These are phyloP conservation scores for Pholiota microspora DNA, from an alignment of 768 basidiomycete species.

Conservation along the genomic window DNA sequence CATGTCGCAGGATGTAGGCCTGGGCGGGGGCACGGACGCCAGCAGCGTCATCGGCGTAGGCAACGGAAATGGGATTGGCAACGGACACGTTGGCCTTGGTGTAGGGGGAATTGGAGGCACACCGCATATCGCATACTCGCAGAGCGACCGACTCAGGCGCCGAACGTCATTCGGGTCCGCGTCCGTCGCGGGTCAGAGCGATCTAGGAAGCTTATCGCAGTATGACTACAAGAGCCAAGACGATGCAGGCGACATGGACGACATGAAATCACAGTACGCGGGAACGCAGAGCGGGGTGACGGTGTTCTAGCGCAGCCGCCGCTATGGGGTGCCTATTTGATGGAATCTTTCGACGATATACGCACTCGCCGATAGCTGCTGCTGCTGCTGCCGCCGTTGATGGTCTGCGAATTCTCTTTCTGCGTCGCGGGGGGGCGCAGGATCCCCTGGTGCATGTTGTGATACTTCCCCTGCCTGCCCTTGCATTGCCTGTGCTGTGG, in stretches of 20 bases:
- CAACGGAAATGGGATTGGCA: constrained; percentile 40
- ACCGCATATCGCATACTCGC: constrained; percentile 69
- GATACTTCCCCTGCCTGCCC: too few species aligned
- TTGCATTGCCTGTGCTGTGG: too few species aligned
- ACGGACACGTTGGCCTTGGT: constrained; percentile 40
- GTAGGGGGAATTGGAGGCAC: constrained; percentile 41
- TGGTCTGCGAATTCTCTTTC: too few species aligned
- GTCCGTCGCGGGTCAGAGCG: constrained; percentile 71
- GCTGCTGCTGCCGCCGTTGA: too few species aligned
- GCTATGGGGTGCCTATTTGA: neutral
- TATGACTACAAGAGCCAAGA: constrained; percentile 91
- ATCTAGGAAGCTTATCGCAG: constrained; percentile 75
- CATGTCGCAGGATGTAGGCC: constrained; percentile 86
- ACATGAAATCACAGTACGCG: constrained; percentile 87
- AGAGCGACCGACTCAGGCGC: constrained; percentile 84
- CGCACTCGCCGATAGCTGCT: too few species aligned
- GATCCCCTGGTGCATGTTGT: too few species aligned
- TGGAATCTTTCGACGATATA: too few species aligned
- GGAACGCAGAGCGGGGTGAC: constrained; percentile 85
- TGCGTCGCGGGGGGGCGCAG: too few species aligned
- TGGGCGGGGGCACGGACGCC: constrained; percentile 48
- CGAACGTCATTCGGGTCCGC: constrained; percentile 70
- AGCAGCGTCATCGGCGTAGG: constrained; percentile 55
- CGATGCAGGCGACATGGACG: constrained; percentile 74
- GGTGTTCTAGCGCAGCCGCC: constrained; percentile 54